Evolutionary conservation across 352 stramenopile genomes (phyloP).

Genomic region (Globisporangium spiculum): DNA sequence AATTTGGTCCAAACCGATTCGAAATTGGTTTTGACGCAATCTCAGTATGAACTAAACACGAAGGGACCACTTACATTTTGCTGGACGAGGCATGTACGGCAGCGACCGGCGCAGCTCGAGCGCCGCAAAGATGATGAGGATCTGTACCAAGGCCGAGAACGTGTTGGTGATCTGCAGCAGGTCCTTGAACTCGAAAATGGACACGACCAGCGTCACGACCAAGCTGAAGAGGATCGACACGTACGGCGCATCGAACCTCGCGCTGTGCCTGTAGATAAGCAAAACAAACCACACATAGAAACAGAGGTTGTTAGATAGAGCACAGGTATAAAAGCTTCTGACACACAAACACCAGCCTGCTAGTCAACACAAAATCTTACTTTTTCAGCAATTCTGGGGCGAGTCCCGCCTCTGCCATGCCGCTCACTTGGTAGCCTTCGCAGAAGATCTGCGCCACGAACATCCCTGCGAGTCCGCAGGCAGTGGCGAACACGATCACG

Average conservation of each 20-base stretch:
- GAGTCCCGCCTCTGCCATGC: conserved; percentile 67
- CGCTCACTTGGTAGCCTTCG: conserved; percentile 76
- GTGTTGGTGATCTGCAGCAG: conserved; percentile 78
- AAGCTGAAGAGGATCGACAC: conserved; percentile 29
- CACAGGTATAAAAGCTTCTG: not conserved
- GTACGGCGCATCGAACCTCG: conserved; percentile 25
- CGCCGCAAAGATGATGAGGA: conserved; percentile 85
- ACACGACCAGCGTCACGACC: conserved; percentile 23
- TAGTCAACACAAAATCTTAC: conserved; percentile 4
- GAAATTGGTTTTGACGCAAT: not conserved
- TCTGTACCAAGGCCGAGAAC: conserved; percentile 66
- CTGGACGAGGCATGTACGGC: conserved; percentile 53
- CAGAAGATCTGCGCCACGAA: conserved; percentile 87
- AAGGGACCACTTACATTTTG: conserved; percentile 17
- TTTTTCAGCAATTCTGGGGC: conserved; percentile 55
- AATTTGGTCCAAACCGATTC: not conserved
- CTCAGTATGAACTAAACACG: not conserved
- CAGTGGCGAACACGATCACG: conserved; percentile 74
- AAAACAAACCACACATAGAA: conserved; percentile 10
- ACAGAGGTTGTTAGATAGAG: not conserved
- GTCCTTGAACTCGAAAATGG: conserved; percentile 37
- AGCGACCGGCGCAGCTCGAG: conserved; percentile 70
- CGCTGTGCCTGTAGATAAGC: conserved; percentile 23
- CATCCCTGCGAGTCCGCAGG: conserved; percentile 76
- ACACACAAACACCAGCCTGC: not conserved